Conservation (phyloP, 2,329 filamentous ascomycete genomes). For the Colletotrichum trifolii region DNA sequence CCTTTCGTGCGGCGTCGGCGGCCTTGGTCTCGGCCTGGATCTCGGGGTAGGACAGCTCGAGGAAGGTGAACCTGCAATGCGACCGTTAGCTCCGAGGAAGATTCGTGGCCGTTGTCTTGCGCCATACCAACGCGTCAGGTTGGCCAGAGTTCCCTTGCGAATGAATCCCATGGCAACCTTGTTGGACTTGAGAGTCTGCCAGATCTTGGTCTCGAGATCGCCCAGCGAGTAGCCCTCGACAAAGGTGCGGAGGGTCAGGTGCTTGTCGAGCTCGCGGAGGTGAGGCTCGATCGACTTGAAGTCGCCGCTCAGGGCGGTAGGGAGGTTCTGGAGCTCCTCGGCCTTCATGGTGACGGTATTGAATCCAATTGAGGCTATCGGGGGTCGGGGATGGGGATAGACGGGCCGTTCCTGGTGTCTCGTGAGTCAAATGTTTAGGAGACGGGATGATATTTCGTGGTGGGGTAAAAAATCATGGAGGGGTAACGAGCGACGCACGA, state of each 20-base stretch:
- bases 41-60: conserved; percentile 85
- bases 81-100: neutral
- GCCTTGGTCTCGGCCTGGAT: conserved; percentile 76
- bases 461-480: conserved; percentile 37
- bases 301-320: conserved; percentile 68
- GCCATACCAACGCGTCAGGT: conserved; percentile 78
- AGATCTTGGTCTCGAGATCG: conserved; percentile 83
- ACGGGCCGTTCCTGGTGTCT: conserved; percentile 28
- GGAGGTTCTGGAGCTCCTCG: conserved; percentile 64
- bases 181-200: conserved; percentile 85
- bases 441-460: conserved; percentile 34
- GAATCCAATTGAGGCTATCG: conserved; percentile 30
- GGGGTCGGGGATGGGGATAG: conserved; percentile 16
- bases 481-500: conserved; percentile 28
- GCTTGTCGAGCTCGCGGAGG: conserved; percentile 83
- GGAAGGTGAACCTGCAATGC: conserved; percentile 72
- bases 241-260: conserved; percentile 88
- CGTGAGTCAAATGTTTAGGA: conserved; percentile 37
- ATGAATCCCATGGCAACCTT: conserved; percentile 85
- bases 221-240: conserved; percentile 83
- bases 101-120: neutral
- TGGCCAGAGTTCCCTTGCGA: conserved; percentile 80
- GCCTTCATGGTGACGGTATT: conserved; percentile 61
- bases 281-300: conserved; percentile 85
- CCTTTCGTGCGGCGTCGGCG: conserved; percentile 74